These are phyloP conservation scores for Mallotus japonicus DNA, from an alignment of 441 rosid species.

Conservation along the genomic window DNA sequence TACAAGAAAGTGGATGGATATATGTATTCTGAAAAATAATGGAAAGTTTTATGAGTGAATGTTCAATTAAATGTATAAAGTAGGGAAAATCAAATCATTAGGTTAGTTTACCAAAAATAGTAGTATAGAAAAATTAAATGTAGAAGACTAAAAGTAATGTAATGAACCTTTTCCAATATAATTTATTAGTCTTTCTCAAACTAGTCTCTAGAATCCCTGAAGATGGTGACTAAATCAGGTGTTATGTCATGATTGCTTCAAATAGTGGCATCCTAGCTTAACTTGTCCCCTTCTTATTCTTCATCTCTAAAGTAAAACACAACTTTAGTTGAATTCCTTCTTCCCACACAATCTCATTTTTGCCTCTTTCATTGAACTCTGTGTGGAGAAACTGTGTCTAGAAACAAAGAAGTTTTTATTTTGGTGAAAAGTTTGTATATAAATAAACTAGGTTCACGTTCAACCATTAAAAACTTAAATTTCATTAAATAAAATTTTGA, in stretches of 20 bases:
- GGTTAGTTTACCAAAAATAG: background rate
- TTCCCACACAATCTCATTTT: background rate
- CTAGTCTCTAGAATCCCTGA: slow-evolving; percentile 27
- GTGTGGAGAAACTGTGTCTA: background rate
- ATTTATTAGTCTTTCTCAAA: slow-evolving; percentile 24
- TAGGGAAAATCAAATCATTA: background rate
- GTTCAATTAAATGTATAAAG: background rate
- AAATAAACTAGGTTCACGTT: no score
- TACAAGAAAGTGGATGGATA: no score
- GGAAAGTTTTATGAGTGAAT: background rate
- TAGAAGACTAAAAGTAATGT: background rate
- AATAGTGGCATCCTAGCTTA: slow-evolving; percentile 39
- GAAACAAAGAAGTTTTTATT: background rate
- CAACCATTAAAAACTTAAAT: no score
- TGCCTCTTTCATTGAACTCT: background rate
- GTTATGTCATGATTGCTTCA: slow-evolving; percentile 65
- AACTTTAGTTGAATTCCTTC: no score
- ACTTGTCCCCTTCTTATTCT: background rate
- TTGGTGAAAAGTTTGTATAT: no score
- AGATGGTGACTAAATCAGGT: slow-evolving; percentile 66
- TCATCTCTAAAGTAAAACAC: background rate
- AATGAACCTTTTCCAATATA: background rate
- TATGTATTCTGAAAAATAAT: no score
- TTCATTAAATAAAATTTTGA: no score
- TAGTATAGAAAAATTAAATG: background rate